Percentiles rank a stretch among this genome's conserved stretches.
Evolutionary conservation across 345 rosid species (phyloP).

Genomic region (Salix caprea): DNA sequence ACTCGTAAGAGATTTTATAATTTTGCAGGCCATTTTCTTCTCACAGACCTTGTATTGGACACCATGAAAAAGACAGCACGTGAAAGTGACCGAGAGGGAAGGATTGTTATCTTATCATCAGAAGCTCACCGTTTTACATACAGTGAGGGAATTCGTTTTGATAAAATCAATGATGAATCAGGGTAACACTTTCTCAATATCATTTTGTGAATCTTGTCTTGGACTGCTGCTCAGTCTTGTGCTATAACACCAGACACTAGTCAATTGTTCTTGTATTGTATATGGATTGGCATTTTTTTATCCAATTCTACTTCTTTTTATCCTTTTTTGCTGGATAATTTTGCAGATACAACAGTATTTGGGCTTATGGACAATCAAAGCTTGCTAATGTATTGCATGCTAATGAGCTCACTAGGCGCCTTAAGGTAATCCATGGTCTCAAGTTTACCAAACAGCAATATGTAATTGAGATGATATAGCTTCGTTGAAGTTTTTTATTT

Average conservation of each 20-base stretch:
- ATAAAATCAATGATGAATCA: constrained; percentile 36
- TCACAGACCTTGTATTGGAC: constrained; percentile 43
- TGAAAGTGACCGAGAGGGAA: constrained; percentile 39
- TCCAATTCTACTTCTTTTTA: neutral
- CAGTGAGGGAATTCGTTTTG: constrained; percentile 43
- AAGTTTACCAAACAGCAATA: neutral
- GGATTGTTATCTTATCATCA: constrained; percentile 48
- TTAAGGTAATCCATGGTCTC: constrained; percentile 48
- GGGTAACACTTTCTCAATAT: constrained; percentile 18
- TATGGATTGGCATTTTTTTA: neutral
- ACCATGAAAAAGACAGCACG: constrained; percentile 41
- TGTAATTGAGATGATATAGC: neutral
- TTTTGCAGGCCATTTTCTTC: constrained; percentile 51
- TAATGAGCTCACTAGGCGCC: constrained; percentile 62
- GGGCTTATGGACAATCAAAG: constrained; percentile 62
- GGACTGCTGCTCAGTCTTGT: neutral
- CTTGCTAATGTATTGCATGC: constrained; percentile 78
- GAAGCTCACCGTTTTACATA: constrained; percentile 32
- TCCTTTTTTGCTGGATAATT: neutral
- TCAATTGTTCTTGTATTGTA: neutral
- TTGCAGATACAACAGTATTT: constrained; percentile 41
- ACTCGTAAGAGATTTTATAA: neutral
- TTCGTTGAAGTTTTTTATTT: neutral
- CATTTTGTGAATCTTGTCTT: neutral
- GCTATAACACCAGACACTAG: neutral